A percentile compares a stretch with the other conserved stretches of the same genome.
Evolutionary conservation across 2,329 filamentous ascomycete genomes (phyloP).

Genomic region (Colletotrichum kahawae): DNA sequence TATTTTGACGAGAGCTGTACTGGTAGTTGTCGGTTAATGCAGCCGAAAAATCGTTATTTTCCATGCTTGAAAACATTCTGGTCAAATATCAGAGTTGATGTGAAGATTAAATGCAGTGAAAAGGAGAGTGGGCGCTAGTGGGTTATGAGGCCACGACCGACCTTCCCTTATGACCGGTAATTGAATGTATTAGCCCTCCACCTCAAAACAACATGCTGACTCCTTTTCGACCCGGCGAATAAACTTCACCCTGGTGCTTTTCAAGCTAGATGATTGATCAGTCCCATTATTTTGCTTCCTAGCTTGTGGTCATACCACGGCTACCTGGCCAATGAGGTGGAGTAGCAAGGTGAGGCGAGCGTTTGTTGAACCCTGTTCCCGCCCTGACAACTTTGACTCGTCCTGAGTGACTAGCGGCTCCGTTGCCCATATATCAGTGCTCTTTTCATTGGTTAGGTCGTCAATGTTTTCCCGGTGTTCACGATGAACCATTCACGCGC

Average conservation of each 20-base stretch:
- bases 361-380: not conserved
- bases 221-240: not conserved
- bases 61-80: not conserved
- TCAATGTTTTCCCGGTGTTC: not conserved
- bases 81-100: not conserved
- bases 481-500: not conserved
- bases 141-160: not conserved
- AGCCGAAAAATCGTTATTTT: not conserved
- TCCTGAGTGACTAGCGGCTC: not conserved
- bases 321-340: not conserved
- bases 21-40: not conserved
- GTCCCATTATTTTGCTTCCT: not conserved
- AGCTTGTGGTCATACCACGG: not conserved
- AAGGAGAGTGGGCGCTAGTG: not conserved
- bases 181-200: not conserved
- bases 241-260: not conserved
- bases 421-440: not conserved
- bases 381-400: not conserved
- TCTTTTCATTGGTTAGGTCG: not conserved
- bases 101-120: not conserved
- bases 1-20: not conserved
- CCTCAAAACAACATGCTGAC: not conserved
- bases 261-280: not conserved
- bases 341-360: not conserved
- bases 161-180: not conserved